phyloP scores from a whole-genome alignment of 1,284 basidiomycete genomes.

The Rhizoctonia solani region DNA sequence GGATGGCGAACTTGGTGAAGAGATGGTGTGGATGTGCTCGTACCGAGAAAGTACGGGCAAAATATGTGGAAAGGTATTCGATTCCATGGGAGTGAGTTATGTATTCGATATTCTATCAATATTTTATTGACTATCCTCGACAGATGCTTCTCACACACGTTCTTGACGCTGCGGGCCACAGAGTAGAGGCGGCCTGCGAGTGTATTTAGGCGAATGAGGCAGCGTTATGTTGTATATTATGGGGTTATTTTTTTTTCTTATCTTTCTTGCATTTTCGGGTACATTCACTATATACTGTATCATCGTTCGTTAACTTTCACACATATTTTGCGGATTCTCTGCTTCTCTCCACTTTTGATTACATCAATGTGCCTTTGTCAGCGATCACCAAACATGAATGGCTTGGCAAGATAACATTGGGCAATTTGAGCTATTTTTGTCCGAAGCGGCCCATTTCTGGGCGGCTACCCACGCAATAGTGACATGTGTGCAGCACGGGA shows the following conservation, averaged over 20 bases:
- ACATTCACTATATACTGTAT: slow-evolving; percentile 1
- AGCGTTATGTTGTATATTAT: neutral
- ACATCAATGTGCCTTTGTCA: no score
- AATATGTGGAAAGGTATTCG: slow-evolving; percentile 19
- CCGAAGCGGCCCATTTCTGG: no score
- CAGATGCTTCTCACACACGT: slow-evolving; percentile 19
- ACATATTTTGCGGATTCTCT: neutral
- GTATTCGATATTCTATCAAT: neutral
- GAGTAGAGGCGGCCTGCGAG: slow-evolving; percentile 6
- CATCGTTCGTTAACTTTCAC: neutral
- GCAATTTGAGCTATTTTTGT: no score
- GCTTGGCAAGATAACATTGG: no score
- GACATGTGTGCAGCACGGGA: no score
- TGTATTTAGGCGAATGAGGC: neutral
- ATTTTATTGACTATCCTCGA: slow-evolving; percentile 2
- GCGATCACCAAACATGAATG: no score
- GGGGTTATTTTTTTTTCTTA: slow-evolving; percentile 1
- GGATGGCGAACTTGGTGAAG: slow-evolving; percentile 12
- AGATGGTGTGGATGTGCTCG: slow-evolving; percentile 28
- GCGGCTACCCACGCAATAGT: no score
- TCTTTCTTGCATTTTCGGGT: neutral
- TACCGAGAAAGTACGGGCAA: slow-evolving; percentile 19
- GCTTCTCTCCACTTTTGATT: neutral
- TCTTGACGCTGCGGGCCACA: slow-evolving; percentile 6
- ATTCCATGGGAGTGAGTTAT: slow-evolving; percentile 21